A percentile compares a stretch with the other conserved stretches of the same genome.
Conservation (phyloP, 805 yeast species). For the Blastobotrys parvus region DNA sequence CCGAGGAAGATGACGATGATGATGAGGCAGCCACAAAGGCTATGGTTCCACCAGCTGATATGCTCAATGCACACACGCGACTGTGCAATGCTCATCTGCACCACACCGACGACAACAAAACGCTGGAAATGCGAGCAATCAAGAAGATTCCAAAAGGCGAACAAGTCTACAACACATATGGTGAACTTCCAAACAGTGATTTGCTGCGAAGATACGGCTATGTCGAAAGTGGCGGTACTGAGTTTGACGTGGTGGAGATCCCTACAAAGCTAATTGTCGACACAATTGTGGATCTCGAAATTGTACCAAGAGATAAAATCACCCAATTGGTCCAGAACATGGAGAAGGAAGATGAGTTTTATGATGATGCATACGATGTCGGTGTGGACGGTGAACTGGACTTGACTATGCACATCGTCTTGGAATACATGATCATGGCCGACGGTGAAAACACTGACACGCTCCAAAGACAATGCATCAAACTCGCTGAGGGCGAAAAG, state of each 20-base stretch:
- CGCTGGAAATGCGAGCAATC: constrained; percentile 64
- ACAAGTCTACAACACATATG: constrained; percentile 83
- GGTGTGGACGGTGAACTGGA: constrained; percentile 13
- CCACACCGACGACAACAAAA: constrained; percentile 30
- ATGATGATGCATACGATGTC: constrained; percentile 20
- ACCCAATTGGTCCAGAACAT: constrained; percentile 12
- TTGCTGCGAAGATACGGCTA: constrained; percentile 85
- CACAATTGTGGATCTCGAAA: constrained; percentile 26
- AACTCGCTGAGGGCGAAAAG: constrained; percentile 9
- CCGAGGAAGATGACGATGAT: constrained; percentile 32
- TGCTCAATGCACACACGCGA: constrained; percentile 76
- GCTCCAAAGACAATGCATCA: constrained; percentile 8
- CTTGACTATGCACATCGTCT: constrained; percentile 4
- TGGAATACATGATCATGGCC: constrained; percentile 3
- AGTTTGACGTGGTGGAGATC: constrained; percentile 75
- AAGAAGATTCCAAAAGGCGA: constrained; percentile 52
- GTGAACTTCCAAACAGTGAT: constrained; percentile 88
- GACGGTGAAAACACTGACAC: constrained; percentile 4
- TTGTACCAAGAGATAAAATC: constrained; percentile 8
- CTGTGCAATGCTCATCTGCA: constrained; percentile 66
- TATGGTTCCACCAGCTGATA: constrained; percentile 91
- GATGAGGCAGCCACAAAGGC: constrained; percentile 45
- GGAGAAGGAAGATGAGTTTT: constrained; percentile 14
- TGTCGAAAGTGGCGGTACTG: constrained; percentile 66
- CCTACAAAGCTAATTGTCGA: constrained; percentile 36